Percentiles rank a stretch among this genome's conserved stretches.
These are phyloP conservation scores for Bipolaris cookei DNA, from an alignment of 2,329 filamentous ascomycete genomes.

Conservation along the genomic window DNA sequence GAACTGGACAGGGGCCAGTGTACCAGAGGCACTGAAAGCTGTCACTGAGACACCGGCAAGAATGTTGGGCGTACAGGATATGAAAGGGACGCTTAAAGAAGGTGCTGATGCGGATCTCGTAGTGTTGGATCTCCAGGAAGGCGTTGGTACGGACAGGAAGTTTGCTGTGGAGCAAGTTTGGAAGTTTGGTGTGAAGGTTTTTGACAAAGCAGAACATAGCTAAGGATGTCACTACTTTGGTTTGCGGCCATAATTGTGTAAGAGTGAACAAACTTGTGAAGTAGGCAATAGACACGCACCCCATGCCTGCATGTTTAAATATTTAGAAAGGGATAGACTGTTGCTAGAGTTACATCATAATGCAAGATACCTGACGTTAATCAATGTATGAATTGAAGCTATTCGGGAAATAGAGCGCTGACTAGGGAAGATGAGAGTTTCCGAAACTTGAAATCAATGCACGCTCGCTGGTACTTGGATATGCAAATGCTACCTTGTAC, in stretches of 20 bases:
- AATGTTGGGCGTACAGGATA: constrained; percentile 71
- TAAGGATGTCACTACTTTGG: neutral
- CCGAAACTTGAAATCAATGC: neutral
- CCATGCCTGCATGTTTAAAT: neutral
- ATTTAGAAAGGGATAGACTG: neutral
- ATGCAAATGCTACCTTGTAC: constrained; percentile 2
- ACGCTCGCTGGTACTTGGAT: neutral
- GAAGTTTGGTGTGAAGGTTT: constrained; percentile 69
- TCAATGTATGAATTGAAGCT: neutral
- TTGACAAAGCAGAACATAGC: constrained; percentile 18
- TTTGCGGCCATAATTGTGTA: neutral
- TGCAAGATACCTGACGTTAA: too few species aligned
- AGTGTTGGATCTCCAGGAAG: constrained; percentile 65
- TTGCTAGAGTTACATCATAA: neutral
- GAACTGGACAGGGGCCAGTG: constrained; percentile 71
- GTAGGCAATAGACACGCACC: neutral
- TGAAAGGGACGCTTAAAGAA: constrained; percentile 65
- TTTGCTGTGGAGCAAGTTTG: constrained; percentile 76
- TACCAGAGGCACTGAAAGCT: constrained; percentile 72
- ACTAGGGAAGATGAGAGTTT: neutral
- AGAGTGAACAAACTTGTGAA: neutral
- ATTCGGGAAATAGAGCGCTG: neutral
- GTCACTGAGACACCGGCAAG: constrained; percentile 78
- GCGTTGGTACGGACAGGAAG: constrained; percentile 55
- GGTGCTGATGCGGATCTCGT: constrained; percentile 65